These are phyloP conservation scores for Pythium phragmitis DNA, from an alignment of 352 stramenopile genomes.

Conservation along the genomic window DNA sequence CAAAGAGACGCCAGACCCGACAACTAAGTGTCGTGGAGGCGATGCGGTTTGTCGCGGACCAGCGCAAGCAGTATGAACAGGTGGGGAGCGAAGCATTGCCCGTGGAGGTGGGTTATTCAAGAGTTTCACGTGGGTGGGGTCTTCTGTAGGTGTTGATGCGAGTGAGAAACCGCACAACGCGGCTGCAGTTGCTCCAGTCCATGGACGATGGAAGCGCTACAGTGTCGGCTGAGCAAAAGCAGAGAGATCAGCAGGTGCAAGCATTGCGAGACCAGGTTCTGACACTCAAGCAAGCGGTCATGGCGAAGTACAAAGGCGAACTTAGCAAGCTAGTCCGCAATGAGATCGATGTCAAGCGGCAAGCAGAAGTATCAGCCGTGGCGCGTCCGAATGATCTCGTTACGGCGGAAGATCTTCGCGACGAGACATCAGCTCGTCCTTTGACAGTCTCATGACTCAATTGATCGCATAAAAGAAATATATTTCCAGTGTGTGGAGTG, in stretches of 20 bases:
- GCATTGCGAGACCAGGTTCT: constrained; percentile 18
- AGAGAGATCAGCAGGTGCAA: constrained; percentile 11
- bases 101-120: neutral
- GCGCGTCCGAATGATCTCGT: neutral
- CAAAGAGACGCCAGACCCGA: constrained; percentile 6
- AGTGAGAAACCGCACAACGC: constrained; percentile 20
- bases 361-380: neutral
- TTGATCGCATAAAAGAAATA: neutral
- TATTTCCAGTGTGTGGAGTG: neutral
- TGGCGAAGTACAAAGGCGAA: constrained; percentile 13
- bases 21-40: constrained; percentile 14
- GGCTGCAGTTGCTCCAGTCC: constrained; percentile 16
- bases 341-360: neutral
- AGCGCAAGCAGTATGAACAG: constrained; percentile 30
- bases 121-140: neutral
- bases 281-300: constrained; percentile 19
- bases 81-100: constrained; percentile 1
- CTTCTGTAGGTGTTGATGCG: constrained; percentile 17
- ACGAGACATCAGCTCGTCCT: neutral
- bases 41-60: constrained; percentile 15
- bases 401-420: neutral
- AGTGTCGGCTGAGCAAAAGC: constrained; percentile 13
- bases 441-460: neutral
- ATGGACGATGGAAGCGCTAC: constrained; percentile 4
- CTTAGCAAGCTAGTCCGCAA: constrained; percentile 12